These are phyloP conservation scores for Pseudoscleropodium purum DNA, from an alignment of 225 moss, liverwort and hornwort genomes.

Conservation along the genomic window DNA sequence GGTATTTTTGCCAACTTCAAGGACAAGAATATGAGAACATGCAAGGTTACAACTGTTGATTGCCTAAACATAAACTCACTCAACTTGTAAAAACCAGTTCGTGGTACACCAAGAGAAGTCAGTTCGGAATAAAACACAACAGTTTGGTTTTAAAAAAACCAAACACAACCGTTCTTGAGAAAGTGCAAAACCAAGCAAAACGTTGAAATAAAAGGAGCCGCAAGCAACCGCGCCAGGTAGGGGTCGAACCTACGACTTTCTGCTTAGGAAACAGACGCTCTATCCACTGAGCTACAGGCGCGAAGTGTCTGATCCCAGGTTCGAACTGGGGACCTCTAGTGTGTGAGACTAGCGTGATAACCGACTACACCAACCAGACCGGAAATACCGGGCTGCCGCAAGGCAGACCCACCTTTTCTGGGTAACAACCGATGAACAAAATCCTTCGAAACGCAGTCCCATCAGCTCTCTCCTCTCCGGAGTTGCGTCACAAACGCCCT, in stretches of 20 bases:
- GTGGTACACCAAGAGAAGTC: background rate
- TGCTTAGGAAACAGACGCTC: constrained; percentile 18
- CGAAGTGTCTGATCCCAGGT: background rate
- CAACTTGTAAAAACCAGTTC: background rate
- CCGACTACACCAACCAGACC: background rate
- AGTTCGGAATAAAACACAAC: no score
- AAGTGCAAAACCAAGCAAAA: background rate
- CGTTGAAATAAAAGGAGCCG: accelerated
- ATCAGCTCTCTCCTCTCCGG: background rate
- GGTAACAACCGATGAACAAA: accelerated
- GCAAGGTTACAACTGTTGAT: background rate
- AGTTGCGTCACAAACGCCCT: background rate
- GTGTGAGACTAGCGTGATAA: background rate
- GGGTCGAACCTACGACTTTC: constrained; percentile 20
- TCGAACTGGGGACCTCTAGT: background rate
- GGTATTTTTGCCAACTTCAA: background rate
- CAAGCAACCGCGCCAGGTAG: background rate
- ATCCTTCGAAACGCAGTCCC: accelerated
- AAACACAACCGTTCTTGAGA: background rate
- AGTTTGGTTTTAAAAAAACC: background rate
- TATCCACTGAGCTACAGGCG: constrained; percentile 18
- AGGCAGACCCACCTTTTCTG: accelerated
- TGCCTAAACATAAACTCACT: background rate
- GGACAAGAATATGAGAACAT: background rate
- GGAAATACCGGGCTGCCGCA: accelerated